Evolutionary conservation across 495 filamentous ascomycete species (phyloP).

Genomic region (Aspergillus sclerotioniger): DNA sequence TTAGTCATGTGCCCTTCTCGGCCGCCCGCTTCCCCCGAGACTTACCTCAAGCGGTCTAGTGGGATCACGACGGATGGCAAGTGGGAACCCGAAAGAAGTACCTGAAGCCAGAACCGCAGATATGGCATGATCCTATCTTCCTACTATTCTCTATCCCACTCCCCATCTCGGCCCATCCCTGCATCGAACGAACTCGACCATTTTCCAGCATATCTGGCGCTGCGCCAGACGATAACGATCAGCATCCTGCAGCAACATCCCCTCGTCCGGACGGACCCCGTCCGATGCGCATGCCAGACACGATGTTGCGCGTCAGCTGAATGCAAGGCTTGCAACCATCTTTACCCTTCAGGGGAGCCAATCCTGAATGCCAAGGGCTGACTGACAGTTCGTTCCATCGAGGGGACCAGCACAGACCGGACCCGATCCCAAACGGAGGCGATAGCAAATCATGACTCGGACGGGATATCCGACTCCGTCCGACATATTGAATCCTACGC

Average conservation of each 20-base stretch:
- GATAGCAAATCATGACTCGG: neutral
- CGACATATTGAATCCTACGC: neutral
- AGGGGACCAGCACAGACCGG: neutral
- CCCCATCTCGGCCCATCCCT: neutral
- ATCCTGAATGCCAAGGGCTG: neutral
- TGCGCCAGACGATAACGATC: too few species aligned
- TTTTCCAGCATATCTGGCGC: too few species aligned
- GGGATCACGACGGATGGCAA: too few species aligned
- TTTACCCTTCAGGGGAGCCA: too few species aligned
- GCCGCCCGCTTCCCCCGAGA: too few species aligned
- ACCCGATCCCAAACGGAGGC: too few species aligned
- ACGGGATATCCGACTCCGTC: neutral
- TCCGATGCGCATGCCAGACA: neutral
- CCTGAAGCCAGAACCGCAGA: neutral
- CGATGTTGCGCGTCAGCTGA: neutral
- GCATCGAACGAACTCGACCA: too few species aligned
- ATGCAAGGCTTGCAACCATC: too few species aligned
- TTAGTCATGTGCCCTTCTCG: too few species aligned
- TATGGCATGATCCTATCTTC: neutral
- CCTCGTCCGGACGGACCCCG: too few species aligned
- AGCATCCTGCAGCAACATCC: too few species aligned
- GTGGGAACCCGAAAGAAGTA: neutral
- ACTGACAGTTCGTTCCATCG: neutral
- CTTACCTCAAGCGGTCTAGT: neutral
- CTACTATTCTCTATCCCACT: too few species aligned